Conservation (phyloP, 2,329 filamentous ascomycete genomes). For the Alternaria hordeiaustralica region DNA sequence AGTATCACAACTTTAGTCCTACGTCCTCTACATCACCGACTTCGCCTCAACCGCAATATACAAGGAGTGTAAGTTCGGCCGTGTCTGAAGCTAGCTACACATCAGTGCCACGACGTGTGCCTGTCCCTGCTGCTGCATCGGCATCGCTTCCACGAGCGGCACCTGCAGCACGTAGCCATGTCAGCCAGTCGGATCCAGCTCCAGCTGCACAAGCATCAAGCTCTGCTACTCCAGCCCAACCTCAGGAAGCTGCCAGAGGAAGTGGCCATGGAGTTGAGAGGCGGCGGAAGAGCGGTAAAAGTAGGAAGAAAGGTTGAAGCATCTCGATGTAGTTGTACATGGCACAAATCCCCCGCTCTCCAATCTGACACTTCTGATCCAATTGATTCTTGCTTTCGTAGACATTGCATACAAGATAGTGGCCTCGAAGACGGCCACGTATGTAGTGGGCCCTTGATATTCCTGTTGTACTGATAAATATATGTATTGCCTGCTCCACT, state of each 20-base stretch:
- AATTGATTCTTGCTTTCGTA: neutral
- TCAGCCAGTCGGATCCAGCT: constrained; percentile 32
- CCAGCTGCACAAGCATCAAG: constrained; percentile 16
- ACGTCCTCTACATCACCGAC: constrained; percentile 29
- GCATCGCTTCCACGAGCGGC: constrained; percentile 18
- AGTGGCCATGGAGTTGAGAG: constrained; percentile 34
- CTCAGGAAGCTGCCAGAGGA: constrained; percentile 19
- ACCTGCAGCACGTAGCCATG: constrained; percentile 18
- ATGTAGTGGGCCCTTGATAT: constrained; percentile 11
- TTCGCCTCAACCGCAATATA: constrained; percentile 35
- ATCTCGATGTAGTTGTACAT: neutral
- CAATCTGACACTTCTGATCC: neutral
- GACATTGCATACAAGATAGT: constrained; percentile 4
- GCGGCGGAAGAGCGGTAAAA: constrained; percentile 32
- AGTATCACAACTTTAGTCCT: constrained; percentile 42
- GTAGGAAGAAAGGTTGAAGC: constrained; percentile 25
- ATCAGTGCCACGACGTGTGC: constrained; percentile 46
- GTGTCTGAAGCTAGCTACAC: constrained; percentile 34
- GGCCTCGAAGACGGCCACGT: constrained; percentile 8
- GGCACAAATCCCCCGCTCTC: neutral
- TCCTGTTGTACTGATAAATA: constrained; percentile 8
- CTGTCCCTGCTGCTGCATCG: constrained; percentile 28
- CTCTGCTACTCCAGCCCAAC: constrained; percentile 14
- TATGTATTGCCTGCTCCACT: constrained; percentile 14
- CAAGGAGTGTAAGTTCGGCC: constrained; percentile 34